These are phyloP conservation scores for Scheffersomyces segobiensis DNA, from an alignment of 1,139 yeast genomes.

Conservation along the genomic window DNA sequence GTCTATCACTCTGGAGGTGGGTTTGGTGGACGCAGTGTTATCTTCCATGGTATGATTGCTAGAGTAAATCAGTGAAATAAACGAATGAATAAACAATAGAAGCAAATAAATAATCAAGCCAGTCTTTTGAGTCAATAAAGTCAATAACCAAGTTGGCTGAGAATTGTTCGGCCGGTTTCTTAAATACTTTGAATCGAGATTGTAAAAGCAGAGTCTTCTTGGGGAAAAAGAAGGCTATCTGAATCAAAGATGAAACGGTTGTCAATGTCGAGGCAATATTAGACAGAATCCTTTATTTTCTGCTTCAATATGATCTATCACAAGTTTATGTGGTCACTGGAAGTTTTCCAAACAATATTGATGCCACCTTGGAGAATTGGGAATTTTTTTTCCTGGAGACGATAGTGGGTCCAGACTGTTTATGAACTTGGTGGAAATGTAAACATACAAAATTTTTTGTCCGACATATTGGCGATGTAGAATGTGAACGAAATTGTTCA, in stretches of 20 bases:
- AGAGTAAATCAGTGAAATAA: background rate
- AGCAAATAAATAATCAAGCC: background rate
- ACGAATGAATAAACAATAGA: background rate
- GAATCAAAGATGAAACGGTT: background rate
- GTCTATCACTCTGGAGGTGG: conserved; percentile 57
- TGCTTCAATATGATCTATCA: background rate
- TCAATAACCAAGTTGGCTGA: background rate
- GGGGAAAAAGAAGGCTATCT: background rate
- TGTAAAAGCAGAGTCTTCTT: background rate
- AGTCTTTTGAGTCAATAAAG: background rate
- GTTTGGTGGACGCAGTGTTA: conserved; percentile 16
- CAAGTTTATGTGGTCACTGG: background rate
- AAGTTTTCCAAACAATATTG: background rate
- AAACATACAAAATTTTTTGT: background rate
- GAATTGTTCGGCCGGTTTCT: background rate
- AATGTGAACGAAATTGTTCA: background rate
- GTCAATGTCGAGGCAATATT: background rate
- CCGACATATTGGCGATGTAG: background rate
- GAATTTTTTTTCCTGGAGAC: background rate
- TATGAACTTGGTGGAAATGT: background rate
- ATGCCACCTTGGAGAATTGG: background rate
- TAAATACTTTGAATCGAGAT: background rate
- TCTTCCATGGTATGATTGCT: conserved; percentile 3
- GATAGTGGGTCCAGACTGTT: background rate
- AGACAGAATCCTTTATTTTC: background rate